A percentile compares a stretch with the other conserved stretches of the same genome.
Evolutionary conservation across 495 filamentous ascomycete species (phyloP).

Genomic region (Amniculicola lignicola): DNA sequence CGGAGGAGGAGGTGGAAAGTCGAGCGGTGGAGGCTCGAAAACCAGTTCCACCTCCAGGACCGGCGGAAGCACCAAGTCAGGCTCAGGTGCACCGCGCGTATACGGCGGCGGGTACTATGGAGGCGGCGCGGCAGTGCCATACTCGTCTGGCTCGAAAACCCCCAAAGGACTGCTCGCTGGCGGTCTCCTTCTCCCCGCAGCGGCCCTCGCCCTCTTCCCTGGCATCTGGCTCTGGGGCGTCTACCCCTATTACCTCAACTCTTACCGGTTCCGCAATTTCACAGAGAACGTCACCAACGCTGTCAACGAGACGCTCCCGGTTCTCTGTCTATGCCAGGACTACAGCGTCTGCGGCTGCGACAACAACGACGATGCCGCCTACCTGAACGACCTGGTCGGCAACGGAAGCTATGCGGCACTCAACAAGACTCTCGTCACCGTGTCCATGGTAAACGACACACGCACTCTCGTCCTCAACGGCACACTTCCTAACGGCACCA

Average conservation of each 20-base stretch:
- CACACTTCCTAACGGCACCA: constrained; percentile 81
- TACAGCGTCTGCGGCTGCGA: constrained; percentile 79
- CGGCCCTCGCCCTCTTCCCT: constrained; percentile 57
- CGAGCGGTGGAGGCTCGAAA: constrained; percentile 15
- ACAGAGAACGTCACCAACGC: constrained; percentile 38
- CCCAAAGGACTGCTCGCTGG: constrained; percentile 56
- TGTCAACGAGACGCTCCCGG: constrained; percentile 54
- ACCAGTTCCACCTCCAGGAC: constrained; percentile 43
- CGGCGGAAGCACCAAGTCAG: constrained; percentile 64
- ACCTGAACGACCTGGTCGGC: constrained; percentile 61
- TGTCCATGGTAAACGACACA: constrained; percentile 71
- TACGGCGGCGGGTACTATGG: constrained; percentile 73
- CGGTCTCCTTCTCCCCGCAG: constrained; percentile 53
- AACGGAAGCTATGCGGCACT: constrained; percentile 57
- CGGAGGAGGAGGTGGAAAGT: constrained; percentile 42
- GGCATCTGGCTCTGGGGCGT: constrained; percentile 63
- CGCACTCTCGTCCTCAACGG: constrained; percentile 78
- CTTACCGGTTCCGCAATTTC: constrained; percentile 61
- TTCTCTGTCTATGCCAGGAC: constrained; percentile 70
- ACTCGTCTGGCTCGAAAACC: constrained; percentile 57
- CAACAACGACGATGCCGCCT: constrained; percentile 60
- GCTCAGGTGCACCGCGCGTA: constrained; percentile 58
- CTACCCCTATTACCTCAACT: constrained; percentile 67
- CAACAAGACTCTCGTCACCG: constrained; percentile 61
- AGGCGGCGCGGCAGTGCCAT: constrained; percentile 71